Evolutionary conservation across 805 yeast species (phyloP).

Genomic region (Nematodospora valgi): DNA sequence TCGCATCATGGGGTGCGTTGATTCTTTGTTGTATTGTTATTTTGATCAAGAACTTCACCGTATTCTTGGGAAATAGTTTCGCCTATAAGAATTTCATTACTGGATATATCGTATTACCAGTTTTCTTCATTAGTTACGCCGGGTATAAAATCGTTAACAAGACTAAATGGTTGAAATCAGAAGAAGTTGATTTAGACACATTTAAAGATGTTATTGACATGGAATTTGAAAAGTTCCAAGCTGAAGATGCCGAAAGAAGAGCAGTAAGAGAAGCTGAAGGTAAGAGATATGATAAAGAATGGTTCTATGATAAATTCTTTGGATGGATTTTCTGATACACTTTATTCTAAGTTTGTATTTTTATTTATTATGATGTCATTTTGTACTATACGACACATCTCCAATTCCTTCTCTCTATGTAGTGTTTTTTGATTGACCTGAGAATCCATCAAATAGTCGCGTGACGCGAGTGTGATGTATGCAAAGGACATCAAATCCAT

Average conservation of each 20-base stretch:
- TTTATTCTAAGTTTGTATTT: too few relatives aligned
- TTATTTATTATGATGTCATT: background rate
- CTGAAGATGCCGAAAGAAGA: slow-evolving; percentile 28
- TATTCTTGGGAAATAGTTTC: slow-evolving; percentile 55
- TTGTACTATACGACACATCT: slow-evolving; percentile 5
- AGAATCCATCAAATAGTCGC: too few relatives aligned
- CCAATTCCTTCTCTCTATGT: slow-evolving; percentile 11
- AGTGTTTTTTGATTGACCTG: background rate
- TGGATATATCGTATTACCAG: slow-evolving; percentile 74
- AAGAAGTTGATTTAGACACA: slow-evolving; percentile 60
- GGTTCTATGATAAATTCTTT: slow-evolving; percentile 47
- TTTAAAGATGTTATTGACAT: slow-evolving; percentile 54
- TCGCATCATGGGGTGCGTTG: slow-evolving; percentile 59
- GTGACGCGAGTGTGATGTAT: too few relatives aligned
- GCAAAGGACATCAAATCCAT: too few relatives aligned
- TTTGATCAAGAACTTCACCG: slow-evolving; percentile 69
- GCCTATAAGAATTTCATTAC: slow-evolving; percentile 68
- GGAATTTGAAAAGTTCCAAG: slow-evolving; percentile 42
- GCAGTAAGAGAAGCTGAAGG: slow-evolving; percentile 42
- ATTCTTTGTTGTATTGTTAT: slow-evolving; percentile 51
- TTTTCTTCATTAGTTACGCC: slow-evolving; percentile 49
- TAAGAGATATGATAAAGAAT: slow-evolving; percentile 38
- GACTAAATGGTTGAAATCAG: slow-evolving; percentile 46
- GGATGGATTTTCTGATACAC: slow-evolving; percentile 49
- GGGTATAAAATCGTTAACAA: slow-evolving; percentile 60